Evolutionary conservation across 306 rosid genomes (phyloP).

Genomic region (Acmispon strigosus): DNA sequence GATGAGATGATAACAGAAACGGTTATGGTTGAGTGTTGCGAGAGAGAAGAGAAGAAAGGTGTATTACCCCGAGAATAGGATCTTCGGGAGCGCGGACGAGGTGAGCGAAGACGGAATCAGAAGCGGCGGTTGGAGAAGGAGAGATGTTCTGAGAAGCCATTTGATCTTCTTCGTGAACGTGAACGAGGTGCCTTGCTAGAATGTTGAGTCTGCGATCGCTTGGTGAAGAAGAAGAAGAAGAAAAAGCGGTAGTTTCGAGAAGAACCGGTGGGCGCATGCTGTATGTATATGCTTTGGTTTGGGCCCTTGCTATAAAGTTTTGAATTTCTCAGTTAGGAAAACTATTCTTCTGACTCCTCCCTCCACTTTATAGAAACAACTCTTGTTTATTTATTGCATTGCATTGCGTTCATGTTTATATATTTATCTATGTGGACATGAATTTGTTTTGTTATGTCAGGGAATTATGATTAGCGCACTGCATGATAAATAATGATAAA

Average conservation of each 20-base stretch:
- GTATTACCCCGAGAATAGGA: constrained; percentile 86
- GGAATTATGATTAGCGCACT: background rate
- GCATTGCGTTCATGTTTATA: too few relatives aligned
- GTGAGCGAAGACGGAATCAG: constrained; percentile 69
- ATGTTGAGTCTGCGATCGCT: constrained; percentile 67
- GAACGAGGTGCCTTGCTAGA: constrained; percentile 43
- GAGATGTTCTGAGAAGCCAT: constrained; percentile 49
- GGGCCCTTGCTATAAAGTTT: background rate
- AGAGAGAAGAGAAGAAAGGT: background rate
- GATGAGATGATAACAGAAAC: background rate
- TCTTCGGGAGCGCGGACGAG: constrained; percentile 92
- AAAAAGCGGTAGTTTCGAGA: constrained; percentile 7
- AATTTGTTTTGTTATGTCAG: background rate
- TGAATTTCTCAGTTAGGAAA: background rate
- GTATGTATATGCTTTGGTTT: background rate
- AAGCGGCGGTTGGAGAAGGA: constrained; percentile 52
- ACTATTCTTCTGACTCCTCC: background rate
- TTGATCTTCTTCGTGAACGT: constrained; percentile 10
- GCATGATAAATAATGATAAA: too few relatives aligned
- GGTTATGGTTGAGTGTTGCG: background rate
- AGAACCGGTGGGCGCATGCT: constrained; percentile 70
- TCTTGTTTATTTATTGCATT: too few relatives aligned
- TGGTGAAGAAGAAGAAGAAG: background rate
- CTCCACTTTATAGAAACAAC: background rate
- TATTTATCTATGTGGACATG: background rate